Conservation (phyloP, 2,329 filamentous ascomycete genomes). For the Colletotrichum nymphaeae region DNA sequence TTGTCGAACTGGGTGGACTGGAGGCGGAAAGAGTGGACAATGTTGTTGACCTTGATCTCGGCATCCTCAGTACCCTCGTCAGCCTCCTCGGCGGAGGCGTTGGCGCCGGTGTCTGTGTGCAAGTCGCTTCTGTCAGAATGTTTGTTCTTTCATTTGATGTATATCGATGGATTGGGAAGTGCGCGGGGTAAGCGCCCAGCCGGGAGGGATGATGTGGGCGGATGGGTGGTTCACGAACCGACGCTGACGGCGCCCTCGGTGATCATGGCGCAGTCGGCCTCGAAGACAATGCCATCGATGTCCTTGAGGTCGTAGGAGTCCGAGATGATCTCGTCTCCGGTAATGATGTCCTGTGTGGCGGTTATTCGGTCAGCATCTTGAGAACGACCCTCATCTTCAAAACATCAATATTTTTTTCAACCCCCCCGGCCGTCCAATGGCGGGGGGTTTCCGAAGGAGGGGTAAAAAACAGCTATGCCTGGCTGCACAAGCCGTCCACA, state of each 20-base stretch:
- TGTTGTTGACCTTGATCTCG: conserved; percentile 85
- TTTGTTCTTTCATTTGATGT: neutral
- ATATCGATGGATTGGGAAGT: neutral
- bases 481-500: neutral
- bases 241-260: conserved; percentile 79
- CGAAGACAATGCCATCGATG: conserved; percentile 83
- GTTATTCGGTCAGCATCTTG: conserved; percentile 39
- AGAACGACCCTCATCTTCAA: neutral
- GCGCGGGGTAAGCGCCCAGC: conserved; percentile 16
- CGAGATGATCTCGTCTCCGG: conserved; percentile 95
- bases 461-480: conserved; percentile 28
- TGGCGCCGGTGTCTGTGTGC: conserved; percentile 84
- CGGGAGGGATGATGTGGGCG: neutral
- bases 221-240: conserved; percentile 62
- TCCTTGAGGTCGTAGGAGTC: conserved; percentile 90
- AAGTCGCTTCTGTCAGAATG: conserved; percentile 14
- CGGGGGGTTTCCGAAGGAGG: conserved; percentile 9
- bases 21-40: conserved; percentile 92
- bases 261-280: conserved; percentile 94
- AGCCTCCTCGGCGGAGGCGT: conserved; percentile 93
- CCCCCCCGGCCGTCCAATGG: neutral
- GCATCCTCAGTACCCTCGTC: conserved; percentile 80
- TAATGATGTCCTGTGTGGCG: conserved; percentile 80
- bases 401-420: neutral
- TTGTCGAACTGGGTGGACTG: conserved; percentile 85